Percentiles rank a stretch among this genome's conserved stretches.
Evolutionary conservation across 148 eudicot species (phyloP).

Genomic region (Camellia japonica): DNA sequence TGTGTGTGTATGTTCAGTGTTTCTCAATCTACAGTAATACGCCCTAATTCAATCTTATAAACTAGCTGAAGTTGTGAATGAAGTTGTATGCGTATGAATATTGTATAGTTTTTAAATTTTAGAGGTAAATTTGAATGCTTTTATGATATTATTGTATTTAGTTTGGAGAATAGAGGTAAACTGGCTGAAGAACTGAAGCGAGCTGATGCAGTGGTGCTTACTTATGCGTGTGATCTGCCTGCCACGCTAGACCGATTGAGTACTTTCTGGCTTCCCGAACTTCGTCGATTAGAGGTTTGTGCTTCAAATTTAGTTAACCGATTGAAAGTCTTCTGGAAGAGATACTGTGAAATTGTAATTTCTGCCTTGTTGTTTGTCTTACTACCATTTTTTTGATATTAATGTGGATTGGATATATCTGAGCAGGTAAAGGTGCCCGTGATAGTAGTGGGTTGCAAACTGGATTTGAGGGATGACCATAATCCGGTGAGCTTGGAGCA

Average conservation of each 20-base stretch:
- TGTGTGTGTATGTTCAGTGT: background rate
- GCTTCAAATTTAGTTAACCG: background rate
- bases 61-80: background rate
- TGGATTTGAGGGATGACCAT: slow-evolving; percentile 84
- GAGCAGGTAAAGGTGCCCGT: slow-evolving; percentile 82
- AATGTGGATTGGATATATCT: slow-evolving; percentile 10
- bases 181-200: slow-evolving; percentile 71
- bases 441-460: slow-evolving; percentile 93
- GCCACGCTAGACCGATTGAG: slow-evolving; percentile 77
- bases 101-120: background rate
- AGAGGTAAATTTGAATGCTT: slow-evolving; percentile 9
- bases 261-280: slow-evolving; percentile 89
- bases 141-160: slow-evolving; percentile 22
- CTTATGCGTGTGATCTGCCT: slow-evolving; percentile 90
- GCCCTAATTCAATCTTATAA: too few species aligned
- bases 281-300: slow-evolving; percentile 81
- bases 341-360: background rate
- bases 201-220: slow-evolving; percentile 92
- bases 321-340: background rate
- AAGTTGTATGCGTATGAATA: background rate
- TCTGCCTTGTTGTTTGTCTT: background rate
- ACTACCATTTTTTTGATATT: background rate
- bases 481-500: slow-evolving; percentile 73
- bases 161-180: slow-evolving; percentile 62
- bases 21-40: too few species aligned